Base-by-base conservation (phyloP, 2,329 filamentous ascomycete species). In the Alternaria sp. region DNA sequence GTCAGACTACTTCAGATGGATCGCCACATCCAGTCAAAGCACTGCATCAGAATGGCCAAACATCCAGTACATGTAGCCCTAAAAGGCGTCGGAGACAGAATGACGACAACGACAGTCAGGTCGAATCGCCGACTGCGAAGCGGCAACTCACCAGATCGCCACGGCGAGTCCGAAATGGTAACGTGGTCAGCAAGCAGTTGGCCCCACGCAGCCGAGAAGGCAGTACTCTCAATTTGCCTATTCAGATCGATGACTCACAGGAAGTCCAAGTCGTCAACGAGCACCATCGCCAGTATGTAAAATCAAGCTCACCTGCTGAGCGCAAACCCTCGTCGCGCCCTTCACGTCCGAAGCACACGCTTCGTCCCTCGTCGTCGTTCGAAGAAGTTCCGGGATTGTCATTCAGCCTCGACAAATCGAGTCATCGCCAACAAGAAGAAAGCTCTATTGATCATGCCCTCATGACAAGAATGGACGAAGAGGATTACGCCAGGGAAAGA, bases 171-270 rank as follows among this genome's bases (percentile, higher is more conserved):
- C 14, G 28, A 11, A 21, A 48, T 34, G 21, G n/a, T 0, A 28
- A 17, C 4, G 10, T 5, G 23, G 36, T 17, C 31, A 34, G 21
- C n/a, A 48, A 55, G 34, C 51, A 21, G 8, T 33, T 17, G 3
- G 45, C 13, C 28, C 11, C 36, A 45, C 29, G 23, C 13, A 48
- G 36, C 23, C 49, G 51, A 24, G 37, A 62, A 17, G 71, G 69
- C 5, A 68, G 61, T 34, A 65, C 63, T 7, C 40, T 34, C 5
- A 26, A 51, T 5, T 57, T 58, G 42, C 71, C 70, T 2, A 74
- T 75, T 31, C 50, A 61, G 17, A 72, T 74, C 34, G 60, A 66
- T 0, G 71, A 75, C 56, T 72, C 71, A 3, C 72, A 74, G 34
- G 69, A 72, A 42, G 39, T 34, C 24, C 17, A 50, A 17, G 33